Conservation (phyloP, 352 stramenopile genomes). For the Phytophthora cajani region DNA sequence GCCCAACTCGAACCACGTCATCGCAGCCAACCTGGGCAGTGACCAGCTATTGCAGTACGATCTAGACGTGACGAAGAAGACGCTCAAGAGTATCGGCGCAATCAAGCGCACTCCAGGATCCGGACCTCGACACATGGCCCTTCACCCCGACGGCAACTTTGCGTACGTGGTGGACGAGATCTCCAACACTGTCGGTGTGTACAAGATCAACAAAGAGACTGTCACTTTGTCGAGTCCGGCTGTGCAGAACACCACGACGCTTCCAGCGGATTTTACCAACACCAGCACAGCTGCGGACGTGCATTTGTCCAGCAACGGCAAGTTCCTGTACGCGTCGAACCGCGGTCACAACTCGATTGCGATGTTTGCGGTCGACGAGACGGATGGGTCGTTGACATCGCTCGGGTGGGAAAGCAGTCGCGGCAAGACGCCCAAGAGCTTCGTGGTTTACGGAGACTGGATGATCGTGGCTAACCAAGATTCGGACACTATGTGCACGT, state of each 20-base stretch:
- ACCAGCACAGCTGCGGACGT: constrained; percentile 44
- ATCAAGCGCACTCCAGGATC: constrained; percentile 39
- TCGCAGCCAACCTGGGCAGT: constrained; percentile 55
- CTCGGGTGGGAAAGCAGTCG: constrained; percentile 41
- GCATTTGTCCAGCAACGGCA: constrained; percentile 48
- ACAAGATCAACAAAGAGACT: constrained; percentile 32
- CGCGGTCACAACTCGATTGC: constrained; percentile 65
- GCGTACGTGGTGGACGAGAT: constrained; percentile 66
- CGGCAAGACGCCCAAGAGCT: constrained; percentile 51
- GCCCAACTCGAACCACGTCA: constrained; percentile 36
- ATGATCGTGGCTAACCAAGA: constrained; percentile 63
- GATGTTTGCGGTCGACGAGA: constrained; percentile 45
- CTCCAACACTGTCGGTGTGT: constrained; percentile 62
- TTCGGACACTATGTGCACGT: constrained; percentile 53
- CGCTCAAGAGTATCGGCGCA: constrained; percentile 22
- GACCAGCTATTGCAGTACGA: constrained; percentile 59
- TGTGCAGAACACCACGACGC: constrained; percentile 54
- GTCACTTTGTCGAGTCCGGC: constrained; percentile 24
- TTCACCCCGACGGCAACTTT: constrained; percentile 46
- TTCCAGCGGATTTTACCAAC: constrained; percentile 39
- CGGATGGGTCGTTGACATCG: constrained; percentile 32
- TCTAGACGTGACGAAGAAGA: constrained; percentile 40
- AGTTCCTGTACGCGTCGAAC: constrained; percentile 72
- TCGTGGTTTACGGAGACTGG: constrained; percentile 47
- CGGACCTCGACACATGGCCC: constrained; percentile 55